These are phyloP conservation scores for Infundibulicybe gibba DNA, from an alignment of 768 basidiomycete species.

Conservation along the genomic window DNA sequence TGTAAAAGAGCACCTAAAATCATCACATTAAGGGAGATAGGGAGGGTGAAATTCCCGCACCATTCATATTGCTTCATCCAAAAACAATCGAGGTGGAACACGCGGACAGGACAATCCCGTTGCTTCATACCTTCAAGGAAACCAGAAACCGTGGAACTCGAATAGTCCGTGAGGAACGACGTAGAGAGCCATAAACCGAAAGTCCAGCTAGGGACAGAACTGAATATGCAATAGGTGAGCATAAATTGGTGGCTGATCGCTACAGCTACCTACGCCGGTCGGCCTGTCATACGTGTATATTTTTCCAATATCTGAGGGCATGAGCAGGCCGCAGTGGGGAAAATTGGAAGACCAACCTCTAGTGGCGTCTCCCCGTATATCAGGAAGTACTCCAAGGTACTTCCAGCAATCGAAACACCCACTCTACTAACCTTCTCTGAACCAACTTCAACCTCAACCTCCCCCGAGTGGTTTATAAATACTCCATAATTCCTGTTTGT, in stretches of 20 bases:
- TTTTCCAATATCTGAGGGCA: constrained; percentile 52
- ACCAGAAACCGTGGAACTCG: constrained; percentile 60
- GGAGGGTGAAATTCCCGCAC: constrained; percentile 17
- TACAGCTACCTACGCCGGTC: constrained; percentile 43
- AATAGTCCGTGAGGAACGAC: constrained; percentile 71
- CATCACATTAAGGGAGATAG: constrained; percentile 12
- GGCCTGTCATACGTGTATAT: constrained; percentile 60
- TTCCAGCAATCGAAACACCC: constrained; percentile 60
- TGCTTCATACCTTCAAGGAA: constrained; percentile 73
- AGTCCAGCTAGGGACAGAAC: constrained; percentile 67
- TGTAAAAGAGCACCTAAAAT: constrained; percentile 63
- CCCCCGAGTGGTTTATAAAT: constrained; percentile 74
- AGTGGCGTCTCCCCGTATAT: constrained; percentile 69
- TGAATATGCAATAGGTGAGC: constrained; percentile 25
- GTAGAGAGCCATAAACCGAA: constrained; percentile 79
- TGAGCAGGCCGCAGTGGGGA: too few relatives aligned
- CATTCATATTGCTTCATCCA: constrained; percentile 75
- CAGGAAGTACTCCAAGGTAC: constrained; percentile 64
- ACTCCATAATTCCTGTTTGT: constrained; percentile 71
- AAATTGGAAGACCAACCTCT: constrained; percentile 49
- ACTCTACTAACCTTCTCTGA: constrained; percentile 65
- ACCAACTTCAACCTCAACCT: constrained; percentile 72
- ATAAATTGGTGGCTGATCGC: too few relatives aligned
- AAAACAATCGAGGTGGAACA: constrained; percentile 77
- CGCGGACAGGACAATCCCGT: constrained; percentile 58